A percentile compares a stretch with the other conserved stretches of the same genome.
These are phyloP conservation scores for Mucor saturninus DNA, from an alignment of 371 early-diverging fungal genomes.

Conservation along the genomic window DNA sequence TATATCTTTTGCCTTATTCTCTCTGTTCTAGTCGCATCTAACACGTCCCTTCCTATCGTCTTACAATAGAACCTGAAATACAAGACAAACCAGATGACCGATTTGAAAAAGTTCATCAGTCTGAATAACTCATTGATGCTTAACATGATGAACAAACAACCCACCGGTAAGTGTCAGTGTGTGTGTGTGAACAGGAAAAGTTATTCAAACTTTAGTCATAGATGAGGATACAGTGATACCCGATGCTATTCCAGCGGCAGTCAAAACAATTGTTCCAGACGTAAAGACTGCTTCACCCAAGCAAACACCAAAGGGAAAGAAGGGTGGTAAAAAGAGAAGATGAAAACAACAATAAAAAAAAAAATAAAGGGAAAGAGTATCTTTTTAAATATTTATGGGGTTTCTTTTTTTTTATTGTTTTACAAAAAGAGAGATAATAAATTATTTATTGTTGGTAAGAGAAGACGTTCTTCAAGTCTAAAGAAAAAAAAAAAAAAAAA, in stretches of 20 bases:
- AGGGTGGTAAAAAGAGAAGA: slow-evolving; percentile 35
- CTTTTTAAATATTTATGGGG: neutral
- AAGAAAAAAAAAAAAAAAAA: slow-evolving; percentile 1
- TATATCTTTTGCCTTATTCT: neutral
- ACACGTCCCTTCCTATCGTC: neutral
- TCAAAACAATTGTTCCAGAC: slow-evolving; percentile 16
- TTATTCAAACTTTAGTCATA: neutral
- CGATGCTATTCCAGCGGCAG: slow-evolving; percentile 21
- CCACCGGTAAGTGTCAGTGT: slow-evolving; percentile 22
- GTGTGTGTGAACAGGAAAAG: neutral
- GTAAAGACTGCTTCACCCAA: slow-evolving; percentile 28
- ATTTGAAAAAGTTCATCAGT: slow-evolving; percentile 74
- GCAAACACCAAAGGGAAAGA: slow-evolving; percentile 30
- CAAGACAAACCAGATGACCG: slow-evolving; percentile 74
- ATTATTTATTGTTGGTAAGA: slow-evolving; percentile 52
- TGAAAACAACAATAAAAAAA: slow-evolving; percentile 10
- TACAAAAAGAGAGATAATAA: neutral
- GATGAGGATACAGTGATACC: slow-evolving; percentile 29
- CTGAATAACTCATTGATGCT: slow-evolving; percentile 69
- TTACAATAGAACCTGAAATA: slow-evolving; percentile 62
- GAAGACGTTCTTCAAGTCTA: slow-evolving; percentile 59
- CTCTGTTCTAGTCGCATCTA: neutral
- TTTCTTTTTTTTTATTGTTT: slow-evolving; percentile 10
- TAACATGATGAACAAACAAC: slow-evolving; percentile 69
- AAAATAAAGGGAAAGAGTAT: neutral